A percentile compares a stretch with the other conserved stretches of the same genome.
Evolutionary conservation across 805 yeast species (phyloP).

Genomic region (Babjeviella inositovora): DNA sequence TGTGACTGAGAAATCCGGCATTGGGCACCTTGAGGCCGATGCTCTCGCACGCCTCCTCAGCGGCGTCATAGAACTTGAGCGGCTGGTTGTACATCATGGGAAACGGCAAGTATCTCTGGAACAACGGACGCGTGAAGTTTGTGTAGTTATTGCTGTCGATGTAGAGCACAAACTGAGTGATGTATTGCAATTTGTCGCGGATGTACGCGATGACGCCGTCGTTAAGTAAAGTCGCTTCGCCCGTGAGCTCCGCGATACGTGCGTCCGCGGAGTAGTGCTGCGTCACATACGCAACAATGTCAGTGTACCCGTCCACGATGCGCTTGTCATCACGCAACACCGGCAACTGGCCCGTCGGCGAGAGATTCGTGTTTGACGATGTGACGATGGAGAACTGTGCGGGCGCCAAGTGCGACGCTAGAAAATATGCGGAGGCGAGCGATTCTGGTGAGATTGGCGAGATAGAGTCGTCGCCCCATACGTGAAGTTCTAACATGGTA

Average conservation of each 20-base stretch:
- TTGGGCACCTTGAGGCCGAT: too few relatives aligned
- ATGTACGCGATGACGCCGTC: conserved; percentile 9
- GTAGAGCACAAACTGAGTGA: conserved; percentile 20
- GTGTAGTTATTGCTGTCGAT: conserved; percentile 18
- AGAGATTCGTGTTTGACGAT: conserved; percentile 21
- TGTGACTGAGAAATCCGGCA: too few relatives aligned
- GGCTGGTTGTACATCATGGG: conserved; percentile 34
- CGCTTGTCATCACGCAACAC: conserved; percentile 6
- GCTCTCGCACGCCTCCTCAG: too few relatives aligned
- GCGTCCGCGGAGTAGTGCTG: neutral
- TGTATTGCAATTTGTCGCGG: conserved; percentile 9
- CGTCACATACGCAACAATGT: conserved; percentile 5
- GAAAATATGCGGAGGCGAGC: conserved; percentile 18
- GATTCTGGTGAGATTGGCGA: conserved; percentile 23
- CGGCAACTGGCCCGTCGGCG: conserved; percentile 16
- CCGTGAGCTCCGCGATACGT: conserved; percentile 1
- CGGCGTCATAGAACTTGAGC: conserved; percentile 15
- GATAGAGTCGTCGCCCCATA: conserved; percentile 17
- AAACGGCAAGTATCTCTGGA: conserved; percentile 19
- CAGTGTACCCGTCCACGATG: conserved; percentile 7
- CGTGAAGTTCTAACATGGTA: conserved; percentile 13
- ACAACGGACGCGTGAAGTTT: conserved; percentile 17
- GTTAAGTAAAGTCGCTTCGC: conserved; percentile 8
- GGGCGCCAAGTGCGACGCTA: conserved; percentile 7
- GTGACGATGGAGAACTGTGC: conserved; percentile 10